phyloP scores from a whole-genome alignment of 495 filamentous ascomycete genomes.

The Penicillium bovifimosum region DNA sequence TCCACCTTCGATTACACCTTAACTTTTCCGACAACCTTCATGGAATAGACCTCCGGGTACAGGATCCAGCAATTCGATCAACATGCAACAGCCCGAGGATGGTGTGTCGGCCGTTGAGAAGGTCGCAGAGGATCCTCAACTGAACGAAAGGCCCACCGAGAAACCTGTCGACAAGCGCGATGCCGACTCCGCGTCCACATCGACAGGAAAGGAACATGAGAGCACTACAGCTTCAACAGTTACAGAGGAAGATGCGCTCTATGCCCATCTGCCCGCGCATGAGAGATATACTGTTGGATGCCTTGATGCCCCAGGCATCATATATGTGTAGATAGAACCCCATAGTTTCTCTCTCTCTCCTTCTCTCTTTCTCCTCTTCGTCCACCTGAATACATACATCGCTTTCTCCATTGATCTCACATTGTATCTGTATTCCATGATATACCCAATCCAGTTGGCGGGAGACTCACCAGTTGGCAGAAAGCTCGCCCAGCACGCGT shows the following conservation, averaged over 20 bases:
- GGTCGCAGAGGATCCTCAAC: slow-evolving; percentile 8
- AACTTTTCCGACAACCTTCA: neutral
- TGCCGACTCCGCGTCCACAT: slow-evolving; percentile 22
- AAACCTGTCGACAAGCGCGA: slow-evolving; percentile 14
- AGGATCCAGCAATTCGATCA: neutral
- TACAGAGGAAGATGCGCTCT: slow-evolving; percentile 33
- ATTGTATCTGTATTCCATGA: too few species aligned
- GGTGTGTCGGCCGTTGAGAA: slow-evolving; percentile 16
- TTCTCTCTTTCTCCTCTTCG: too few species aligned
- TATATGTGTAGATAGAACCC: too few species aligned
- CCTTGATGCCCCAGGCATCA: too few species aligned
- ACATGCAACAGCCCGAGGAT: slow-evolving; percentile 25
- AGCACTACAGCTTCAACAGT: slow-evolving; percentile 11
- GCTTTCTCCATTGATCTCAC: too few species aligned
- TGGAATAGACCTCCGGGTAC: slow-evolving; percentile 1
- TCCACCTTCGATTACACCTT: neutral
- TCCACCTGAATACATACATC: too few species aligned
- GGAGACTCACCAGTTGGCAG: too few species aligned
- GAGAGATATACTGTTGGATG: too few species aligned
- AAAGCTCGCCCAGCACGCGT: too few species aligned
- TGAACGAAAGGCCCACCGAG: slow-evolving; percentile 7
- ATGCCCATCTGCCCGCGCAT: slow-evolving; percentile 37
- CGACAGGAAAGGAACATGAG: slow-evolving; percentile 23
- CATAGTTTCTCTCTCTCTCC: too few species aligned
- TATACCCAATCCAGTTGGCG: too few species aligned